Percentiles rank a stretch among this genome's conserved stretches.
Evolutionary conservation across 1,284 basidiomycete genomes (phyloP).

Genomic region (Cryptococcus sp.): DNA sequence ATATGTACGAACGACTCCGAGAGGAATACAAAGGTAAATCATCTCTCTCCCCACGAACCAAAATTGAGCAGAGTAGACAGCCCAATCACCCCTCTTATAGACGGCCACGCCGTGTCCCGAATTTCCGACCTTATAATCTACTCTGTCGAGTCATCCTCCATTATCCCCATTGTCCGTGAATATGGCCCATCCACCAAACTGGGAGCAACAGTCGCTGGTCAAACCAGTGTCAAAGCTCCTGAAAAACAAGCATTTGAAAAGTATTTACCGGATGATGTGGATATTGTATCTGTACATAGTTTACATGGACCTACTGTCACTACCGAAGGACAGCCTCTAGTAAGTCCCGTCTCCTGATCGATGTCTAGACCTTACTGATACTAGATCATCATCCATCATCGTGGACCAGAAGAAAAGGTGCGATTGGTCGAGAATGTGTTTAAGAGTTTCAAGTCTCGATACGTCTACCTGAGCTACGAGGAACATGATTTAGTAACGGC

Average conservation of each 20-base stretch:
- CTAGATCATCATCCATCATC: constrained; percentile 84
- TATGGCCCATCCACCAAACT: constrained; percentile 94
- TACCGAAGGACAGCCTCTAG: constrained; percentile 86
- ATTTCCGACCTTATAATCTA: constrained; percentile 86
- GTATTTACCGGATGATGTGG: constrained; percentile 76
- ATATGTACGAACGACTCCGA: constrained; percentile 65
- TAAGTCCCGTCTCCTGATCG: too few relatives aligned
- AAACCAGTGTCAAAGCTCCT: constrained; percentile 95
- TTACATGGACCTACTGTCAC: constrained; percentile 90
- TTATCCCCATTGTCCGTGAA: constrained; percentile 74
- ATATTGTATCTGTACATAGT: constrained; percentile 91
- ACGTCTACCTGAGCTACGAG: constrained; percentile 89
- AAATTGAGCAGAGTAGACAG: constrained; percentile 12
- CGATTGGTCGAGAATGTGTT: constrained; percentile 79
- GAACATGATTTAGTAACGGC: constrained; percentile 95
- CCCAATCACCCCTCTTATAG: constrained; percentile 62
- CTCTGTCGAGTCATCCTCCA: constrained; percentile 89
- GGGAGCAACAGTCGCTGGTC: constrained; percentile 86
- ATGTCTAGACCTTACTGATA: background rate
- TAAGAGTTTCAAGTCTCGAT: constrained; percentile 74
- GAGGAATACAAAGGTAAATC: constrained; percentile 60
- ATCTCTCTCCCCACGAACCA: background rate
- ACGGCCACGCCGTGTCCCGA: constrained; percentile 80
- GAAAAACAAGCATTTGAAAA: constrained; percentile 87
- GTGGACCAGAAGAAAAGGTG: constrained; percentile 70